A percentile compares a stretch with the other conserved stretches of the same genome.
Evolutionary conservation across 2,329 filamentous ascomycete species (phyloP).

Genomic region (Epichloe sibirici): DNA sequence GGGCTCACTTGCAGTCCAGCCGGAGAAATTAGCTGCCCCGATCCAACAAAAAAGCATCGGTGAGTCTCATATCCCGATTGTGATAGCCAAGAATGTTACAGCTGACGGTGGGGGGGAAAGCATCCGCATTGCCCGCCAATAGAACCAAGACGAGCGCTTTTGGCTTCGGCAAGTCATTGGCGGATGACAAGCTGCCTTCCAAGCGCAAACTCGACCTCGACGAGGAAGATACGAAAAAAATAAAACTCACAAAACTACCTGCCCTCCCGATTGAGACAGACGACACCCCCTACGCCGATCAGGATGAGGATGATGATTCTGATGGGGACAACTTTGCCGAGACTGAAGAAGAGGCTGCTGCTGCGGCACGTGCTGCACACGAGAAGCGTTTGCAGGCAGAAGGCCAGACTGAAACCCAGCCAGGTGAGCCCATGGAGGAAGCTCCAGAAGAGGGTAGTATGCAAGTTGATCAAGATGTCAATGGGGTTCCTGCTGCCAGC

Average conservation of each 20-base stretch:
- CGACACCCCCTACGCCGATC: slow-evolving; percentile 46
- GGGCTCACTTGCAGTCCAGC: slow-evolving; percentile 32
- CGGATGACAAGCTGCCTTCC: slow-evolving; percentile 55
- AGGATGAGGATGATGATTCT: slow-evolving; percentile 58
- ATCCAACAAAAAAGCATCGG: slow-evolving; percentile 24
- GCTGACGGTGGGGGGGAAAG: slow-evolving; percentile 17
- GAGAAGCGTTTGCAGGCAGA: slow-evolving; percentile 57
- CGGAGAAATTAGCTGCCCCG: slow-evolving; percentile 20
- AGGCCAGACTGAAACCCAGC: slow-evolving; percentile 33
- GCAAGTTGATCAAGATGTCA: slow-evolving; percentile 12
- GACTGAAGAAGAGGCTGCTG: slow-evolving; percentile 78
- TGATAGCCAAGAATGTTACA: not conserved
- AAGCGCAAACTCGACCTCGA: slow-evolving; percentile 75
- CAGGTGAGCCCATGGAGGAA: slow-evolving; percentile 27
- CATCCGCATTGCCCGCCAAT: slow-evolving; percentile 50
- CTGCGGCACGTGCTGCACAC: slow-evolving; percentile 72
- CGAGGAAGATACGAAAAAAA: slow-evolving; percentile 75
- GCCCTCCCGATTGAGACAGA: slow-evolving; percentile 57
- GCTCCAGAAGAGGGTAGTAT: slow-evolving; percentile 13
- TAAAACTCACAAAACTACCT: slow-evolving; percentile 85
- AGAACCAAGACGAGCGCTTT: slow-evolving; percentile 72
- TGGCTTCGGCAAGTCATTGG: slow-evolving; percentile 58
- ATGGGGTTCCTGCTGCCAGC: slow-evolving; percentile 12
- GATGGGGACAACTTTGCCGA: slow-evolving; percentile 67
- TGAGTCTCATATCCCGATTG: slow-evolving; percentile 14